Evolutionary conservation across 352 stramenopile genomes (phyloP).

Genomic region (Phytophthora constricta): DNA sequence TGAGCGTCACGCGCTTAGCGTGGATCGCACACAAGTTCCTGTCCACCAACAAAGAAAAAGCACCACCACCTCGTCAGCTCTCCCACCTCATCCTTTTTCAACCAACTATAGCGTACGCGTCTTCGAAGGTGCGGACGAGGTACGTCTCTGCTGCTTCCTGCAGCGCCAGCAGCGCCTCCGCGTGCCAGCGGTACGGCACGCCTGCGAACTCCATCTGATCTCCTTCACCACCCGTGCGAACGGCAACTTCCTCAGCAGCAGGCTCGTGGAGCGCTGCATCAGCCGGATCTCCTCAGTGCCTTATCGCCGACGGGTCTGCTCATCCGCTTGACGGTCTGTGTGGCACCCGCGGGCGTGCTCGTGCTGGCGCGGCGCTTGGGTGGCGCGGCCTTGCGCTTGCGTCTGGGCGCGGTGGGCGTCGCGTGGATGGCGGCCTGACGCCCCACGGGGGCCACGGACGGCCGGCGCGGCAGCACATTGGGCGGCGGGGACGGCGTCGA

Average conservation of each 20-base stretch:
- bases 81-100: background rate
- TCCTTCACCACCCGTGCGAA: constrained; percentile 96
- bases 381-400: constrained; percentile 41
- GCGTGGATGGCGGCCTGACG: constrained; percentile 50
- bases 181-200: constrained; percentile 90
- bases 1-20: constrained; percentile 95
- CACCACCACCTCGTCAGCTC: background rate
- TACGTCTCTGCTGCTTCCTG: constrained; percentile 96
- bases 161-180: constrained; percentile 91
- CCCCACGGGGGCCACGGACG: constrained; percentile 41
- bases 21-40: constrained; percentile 97
- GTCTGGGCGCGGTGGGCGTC: constrained; percentile 41
- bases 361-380: constrained; percentile 27
- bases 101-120: constrained; percentile 79
- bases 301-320: constrained; percentile 72
- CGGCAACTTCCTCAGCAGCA: constrained; percentile 96
- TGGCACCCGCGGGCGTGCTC: constrained; percentile 14
- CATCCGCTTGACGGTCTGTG: constrained; percentile 48
- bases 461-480: constrained; percentile 35
- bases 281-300: constrained; percentile 96
- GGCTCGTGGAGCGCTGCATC: constrained; percentile 95
- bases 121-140: constrained; percentile 96
- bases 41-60: background rate
- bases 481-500: constrained; percentile 37
- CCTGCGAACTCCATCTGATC: constrained; percentile 91